Evolutionary conservation across 345 rosid species (phyloP), one percentile per base, ranked within the genome.

Genomic region (Erucastrum elatum): DNA sequence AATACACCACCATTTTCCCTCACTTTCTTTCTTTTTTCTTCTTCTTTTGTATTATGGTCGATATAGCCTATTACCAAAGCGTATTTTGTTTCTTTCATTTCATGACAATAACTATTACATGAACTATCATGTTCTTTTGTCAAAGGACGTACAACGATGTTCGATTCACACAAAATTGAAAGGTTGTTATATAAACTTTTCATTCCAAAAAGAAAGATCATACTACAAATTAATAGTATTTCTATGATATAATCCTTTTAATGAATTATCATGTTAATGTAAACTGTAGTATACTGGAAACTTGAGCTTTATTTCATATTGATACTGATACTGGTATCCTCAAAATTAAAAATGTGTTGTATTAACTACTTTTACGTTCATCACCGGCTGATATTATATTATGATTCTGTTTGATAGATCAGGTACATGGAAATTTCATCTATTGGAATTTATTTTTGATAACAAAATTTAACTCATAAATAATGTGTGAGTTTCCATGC

Each of bases 1-100:
- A 72, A 70, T 78, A 79, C 75, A 75, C 83, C 67, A 80, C 79
- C 72, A 80, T 75, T 75, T 69, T 75, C 16, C 70, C 21, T 21
- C 21, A 21, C 21, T 21, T 21, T 21, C 37, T 46, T 29, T 67
- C 55, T 39, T 33, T 0, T 49, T 69, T 39, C 49, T 21, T 26
- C 51, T 65, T 73, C 17, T 35, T 17, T 60, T 62, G n/a, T 80
- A 26, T 27, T 74, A 58, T 68, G 70, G 82, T 78, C 77, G 77
- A 74, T 78, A 78, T 77, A 64, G 64, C 75, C 9, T 68, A 76
- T 77, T 16, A 71, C 81, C 68, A 72, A 72, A 66, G 1, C n/a
- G 37, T 53, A 46, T 71, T 8, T 34, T 46, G 34, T 16, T 30
- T 55, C 39, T 27, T 60, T 8, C 35, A 13, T 71, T 35, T 13